Conservation (phyloP, 78 protist species). For the Dictyostelium discoideum region DNA sequence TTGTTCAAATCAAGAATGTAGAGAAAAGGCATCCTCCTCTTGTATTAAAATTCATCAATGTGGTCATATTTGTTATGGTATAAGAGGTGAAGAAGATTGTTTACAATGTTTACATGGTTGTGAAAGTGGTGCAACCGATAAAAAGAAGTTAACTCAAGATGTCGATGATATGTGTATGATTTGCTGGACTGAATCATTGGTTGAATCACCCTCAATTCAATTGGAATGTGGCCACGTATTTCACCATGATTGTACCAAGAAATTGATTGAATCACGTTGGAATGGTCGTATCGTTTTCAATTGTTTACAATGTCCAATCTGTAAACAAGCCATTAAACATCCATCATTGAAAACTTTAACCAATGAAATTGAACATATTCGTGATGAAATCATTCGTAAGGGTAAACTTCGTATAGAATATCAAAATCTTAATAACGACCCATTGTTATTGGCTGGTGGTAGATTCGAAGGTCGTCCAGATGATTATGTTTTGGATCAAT, state of each 20-base stretch:
- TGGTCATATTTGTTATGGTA: conserved; percentile 85
- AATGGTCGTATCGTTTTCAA: conserved; percentile 83
- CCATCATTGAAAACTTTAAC: conserved; percentile 43
- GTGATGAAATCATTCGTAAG: conserved; percentile 50
- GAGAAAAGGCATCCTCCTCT: neutral
- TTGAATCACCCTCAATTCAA: conserved; percentile 81
- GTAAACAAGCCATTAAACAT: conserved; percentile 69
- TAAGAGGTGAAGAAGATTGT: conserved; percentile 70
- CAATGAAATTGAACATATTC: conserved; percentile 25
- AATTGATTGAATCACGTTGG: conserved; percentile 75
- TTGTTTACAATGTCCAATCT: conserved; percentile 88
- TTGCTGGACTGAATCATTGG: conserved; percentile 84
- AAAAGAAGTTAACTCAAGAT: conserved; percentile 50
- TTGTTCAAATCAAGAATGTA: conserved; percentile 58
- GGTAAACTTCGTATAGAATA: conserved; percentile 64
- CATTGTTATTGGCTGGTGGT: conserved; percentile 37
- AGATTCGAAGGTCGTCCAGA: conserved; percentile 35
- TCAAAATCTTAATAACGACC: conserved; percentile 26
- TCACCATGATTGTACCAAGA: conserved; percentile 72
- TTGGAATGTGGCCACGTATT: conserved; percentile 88
- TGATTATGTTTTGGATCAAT: conserved; percentile 74
- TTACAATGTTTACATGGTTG: conserved; percentile 86
- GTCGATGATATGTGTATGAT: conserved; percentile 86
- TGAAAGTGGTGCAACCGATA: neutral
- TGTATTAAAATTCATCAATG: conserved; percentile 74